phyloP scores from a whole-genome alignment of 306 rosid genomes.

The Castanopsis chinensis region DNA sequence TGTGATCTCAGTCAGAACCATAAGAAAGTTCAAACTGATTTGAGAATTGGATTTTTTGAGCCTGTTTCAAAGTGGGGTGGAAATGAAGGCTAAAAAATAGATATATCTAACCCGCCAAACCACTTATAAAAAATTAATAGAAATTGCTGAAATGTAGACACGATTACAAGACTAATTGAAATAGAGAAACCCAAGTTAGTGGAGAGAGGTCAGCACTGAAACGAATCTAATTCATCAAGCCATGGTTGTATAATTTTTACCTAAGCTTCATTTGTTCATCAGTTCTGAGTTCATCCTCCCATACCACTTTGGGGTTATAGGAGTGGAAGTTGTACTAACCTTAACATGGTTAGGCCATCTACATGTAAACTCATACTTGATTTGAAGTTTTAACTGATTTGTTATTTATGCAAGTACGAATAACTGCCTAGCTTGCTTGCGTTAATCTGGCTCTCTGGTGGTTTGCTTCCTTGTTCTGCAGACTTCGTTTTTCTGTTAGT shows the following conservation, averaged over 20 bases:
- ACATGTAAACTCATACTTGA: background rate
- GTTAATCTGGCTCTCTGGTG: background rate
- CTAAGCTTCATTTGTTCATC: background rate
- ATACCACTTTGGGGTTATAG: background rate
- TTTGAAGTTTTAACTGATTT: background rate
- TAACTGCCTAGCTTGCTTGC: background rate
- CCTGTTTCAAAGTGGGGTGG: no score
- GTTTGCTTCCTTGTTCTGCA: background rate
- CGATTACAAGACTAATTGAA: background rate
- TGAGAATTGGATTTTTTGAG: background rate
- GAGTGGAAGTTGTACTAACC: background rate
- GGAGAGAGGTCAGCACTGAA: background rate
- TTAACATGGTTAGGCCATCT: background rate
- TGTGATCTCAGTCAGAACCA: background rate
- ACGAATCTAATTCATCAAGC: background rate
- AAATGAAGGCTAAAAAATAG: no score
- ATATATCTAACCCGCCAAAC: no score
- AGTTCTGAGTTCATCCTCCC: background rate
- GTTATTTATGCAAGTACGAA: background rate
- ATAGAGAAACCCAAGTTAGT: background rate
- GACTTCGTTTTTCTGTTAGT: background rate
- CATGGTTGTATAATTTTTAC: background rate
- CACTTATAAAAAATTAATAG: no score
- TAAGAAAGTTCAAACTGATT: background rate
- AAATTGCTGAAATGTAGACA: no score